phyloP scores from a whole-genome alignment of 371 early-diverging fungal species.

The Mucor piriformis region DNA sequence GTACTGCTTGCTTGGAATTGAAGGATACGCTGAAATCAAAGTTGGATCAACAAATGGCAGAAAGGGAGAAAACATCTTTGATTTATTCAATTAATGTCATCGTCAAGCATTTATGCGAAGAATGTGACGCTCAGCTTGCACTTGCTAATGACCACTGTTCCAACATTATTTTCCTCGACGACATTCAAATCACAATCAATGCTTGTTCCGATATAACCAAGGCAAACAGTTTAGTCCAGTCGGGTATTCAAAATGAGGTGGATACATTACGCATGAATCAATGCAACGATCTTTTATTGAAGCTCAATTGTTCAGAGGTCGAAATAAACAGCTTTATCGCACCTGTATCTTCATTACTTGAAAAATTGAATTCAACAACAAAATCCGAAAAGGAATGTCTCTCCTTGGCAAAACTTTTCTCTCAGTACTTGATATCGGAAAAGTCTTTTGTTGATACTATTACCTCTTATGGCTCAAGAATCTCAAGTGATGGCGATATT shows the following conservation, averaged over 20 bases:
- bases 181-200: not conserved
- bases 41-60: not conserved
- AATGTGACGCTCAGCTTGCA: not conserved
- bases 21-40: not conserved
- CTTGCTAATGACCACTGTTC: not conserved
- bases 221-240: not conserved
- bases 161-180: not conserved
- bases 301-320: not conserved
- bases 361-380: not conserved
- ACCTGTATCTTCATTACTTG: not conserved
- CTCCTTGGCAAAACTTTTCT: not conserved
- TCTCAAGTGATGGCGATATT: not conserved
- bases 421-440: not conserved
- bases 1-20: not conserved
- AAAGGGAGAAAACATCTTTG: not conserved
- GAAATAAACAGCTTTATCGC: not conserved
- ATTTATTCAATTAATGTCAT: not conserved
- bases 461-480: not conserved
- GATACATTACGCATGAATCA: conserved; percentile 4
- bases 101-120: not conserved
- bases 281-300: not conserved
- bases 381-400: conserved; percentile 5
- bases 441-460: not conserved
- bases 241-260: not conserved
- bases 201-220: not conserved